Base-by-base conservation (phyloP, 345 rosid species). In the Cardamine chenopodiifolia region DNA sequence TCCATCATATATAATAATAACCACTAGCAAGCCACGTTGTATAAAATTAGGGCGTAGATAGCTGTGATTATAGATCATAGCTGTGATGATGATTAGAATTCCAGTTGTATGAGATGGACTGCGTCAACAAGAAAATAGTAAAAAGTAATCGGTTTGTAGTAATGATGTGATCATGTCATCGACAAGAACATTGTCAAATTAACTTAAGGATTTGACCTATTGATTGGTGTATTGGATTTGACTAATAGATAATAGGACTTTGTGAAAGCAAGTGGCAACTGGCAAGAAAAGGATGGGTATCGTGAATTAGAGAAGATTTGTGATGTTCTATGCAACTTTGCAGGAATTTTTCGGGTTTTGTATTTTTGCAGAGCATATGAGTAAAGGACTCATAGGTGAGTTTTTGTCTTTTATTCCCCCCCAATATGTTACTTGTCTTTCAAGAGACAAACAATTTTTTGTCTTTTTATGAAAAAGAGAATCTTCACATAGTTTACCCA, bases 311-410 rank as follows among this genome's bases (percentile, higher is more conserved):
- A 62, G 70, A 14, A 72, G 5, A 39, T 25, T 25, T 61, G 68
- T 13, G 52, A 52, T 53, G 54, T 28, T 11, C 2, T 6, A 73
- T 64, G 26, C 53, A 52, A 35, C 4, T 73, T 58, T 74, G 50
- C 18, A 57, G 32, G 72, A 25, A 66, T 66, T 57, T 74, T 48
- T 74, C 0, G 78, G 66, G 44, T 17, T 66, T 47, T 58, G 67
- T 40, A 47, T 7, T 11, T 73, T 49, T 35, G 31, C 52, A 56
- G 66, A 31, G 48, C 48, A 55, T 57, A 23, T 54, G 48, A n/a
- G 13, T 59, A 18, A 19, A 8, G 18, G 8, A 65, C 66, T 19
- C 40, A 63, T 19, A 56, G 58, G 32, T 73, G 20, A 44, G 62
- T 9, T 19, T 13, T 60, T 60, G 70, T 63, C 31, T 72, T 72